Evolutionary conservation across 2,329 filamentous ascomycete genomes (phyloP), one percentile per base, ranked within the genome.

Genomic region (Tolypocladium ovalisporum): DNA sequence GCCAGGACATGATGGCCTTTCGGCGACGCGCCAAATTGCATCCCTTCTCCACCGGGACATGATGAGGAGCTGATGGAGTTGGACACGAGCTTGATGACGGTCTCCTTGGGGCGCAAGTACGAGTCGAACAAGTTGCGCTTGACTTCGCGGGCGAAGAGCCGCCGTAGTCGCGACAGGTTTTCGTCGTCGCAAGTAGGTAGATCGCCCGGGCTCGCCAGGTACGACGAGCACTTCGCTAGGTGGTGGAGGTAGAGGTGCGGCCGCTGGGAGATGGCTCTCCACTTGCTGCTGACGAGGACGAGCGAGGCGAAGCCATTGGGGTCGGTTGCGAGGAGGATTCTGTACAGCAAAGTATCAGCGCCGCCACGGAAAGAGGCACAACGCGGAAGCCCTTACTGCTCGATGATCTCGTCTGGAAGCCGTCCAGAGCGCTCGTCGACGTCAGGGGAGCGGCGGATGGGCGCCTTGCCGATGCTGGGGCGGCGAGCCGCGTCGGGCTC

Each of bases 1-100:
- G 88, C 90, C 44, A 95, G 79, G 35, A 95, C 73, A 63, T 86
- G 83, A 62, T 87, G 84, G 2, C 89, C 90, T 56, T 81, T 83
- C 7, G 89, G 84, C 2, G 90, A 95, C 59, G 90, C 83, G 61
- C 82, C 85, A 70, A 95, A 96, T 56, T 90, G 88, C 74, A 96
- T 89, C 52, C 89, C 89, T 70, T 96, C 90, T 36, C 89, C 89
- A 37, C 88, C 87, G 1, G 90, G 90, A 60, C 87, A 87, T 27
- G 90, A 90, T 1, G 88, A 90, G 1, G 89, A 92, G 68, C 88
- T 93, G 63, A 89, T 89, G 7, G 88, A 91, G 54, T 87, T 90
- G 40, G 89, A 94, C 15, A 95, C 85, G 55, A 96, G 77, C 67
- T 88, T 92, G 65, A 96, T 81, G 51, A 89, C 76, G 7, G 87